A percentile compares a stretch with the other conserved stretches of the same genome.
Evolutionary conservation across 306 rosid genomes (phyloP).

Genomic region (Coriaria nepalensis): DNA sequence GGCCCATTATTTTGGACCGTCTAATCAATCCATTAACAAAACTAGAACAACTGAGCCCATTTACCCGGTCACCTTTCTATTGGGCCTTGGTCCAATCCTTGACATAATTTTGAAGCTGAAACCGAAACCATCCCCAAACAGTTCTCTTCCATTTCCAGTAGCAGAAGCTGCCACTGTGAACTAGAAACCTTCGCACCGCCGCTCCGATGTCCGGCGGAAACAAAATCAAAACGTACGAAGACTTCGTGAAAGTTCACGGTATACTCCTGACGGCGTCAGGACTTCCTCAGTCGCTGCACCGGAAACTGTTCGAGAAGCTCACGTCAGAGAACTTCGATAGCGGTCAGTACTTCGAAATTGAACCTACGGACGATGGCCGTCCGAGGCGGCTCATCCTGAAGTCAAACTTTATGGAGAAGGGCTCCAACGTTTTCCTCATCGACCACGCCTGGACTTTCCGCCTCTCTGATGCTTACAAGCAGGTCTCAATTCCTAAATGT

Average conservation of each 20-base stretch:
- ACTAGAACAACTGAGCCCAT: too few relatives aligned
- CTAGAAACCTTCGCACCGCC: neutral
- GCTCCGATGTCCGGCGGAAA: slow-evolving; percentile 21
- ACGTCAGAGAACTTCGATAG: slow-evolving; percentile 61
- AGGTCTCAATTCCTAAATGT: slow-evolving; percentile 33
- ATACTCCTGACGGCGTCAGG: slow-evolving; percentile 61
- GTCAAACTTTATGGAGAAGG: slow-evolving; percentile 35
- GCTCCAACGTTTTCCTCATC: slow-evolving; percentile 64
- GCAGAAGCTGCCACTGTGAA: slow-evolving; percentile 1
- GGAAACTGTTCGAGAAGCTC: slow-evolving; percentile 59
- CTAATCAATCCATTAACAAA: too few relatives aligned
- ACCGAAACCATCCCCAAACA: too few relatives aligned
- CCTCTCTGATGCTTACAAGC: slow-evolving; percentile 71
- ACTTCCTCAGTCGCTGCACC: slow-evolving; percentile 43
- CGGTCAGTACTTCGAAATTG: slow-evolving; percentile 63
- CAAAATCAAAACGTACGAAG: slow-evolving; percentile 54
- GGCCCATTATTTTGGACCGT: too few relatives aligned
- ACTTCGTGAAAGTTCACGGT: slow-evolving; percentile 61
- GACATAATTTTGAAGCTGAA: too few relatives aligned
- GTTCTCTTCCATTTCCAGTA: too few relatives aligned
- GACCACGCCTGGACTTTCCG: slow-evolving; percentile 99
- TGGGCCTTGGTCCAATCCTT: too few relatives aligned
- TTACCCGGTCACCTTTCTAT: too few relatives aligned
- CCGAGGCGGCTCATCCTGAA: slow-evolving; percentile 53
- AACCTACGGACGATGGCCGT: slow-evolving; percentile 45